phyloP scores from a whole-genome alignment of 331 rosid genomes.

The Erythrophleum ivorense region DNA sequence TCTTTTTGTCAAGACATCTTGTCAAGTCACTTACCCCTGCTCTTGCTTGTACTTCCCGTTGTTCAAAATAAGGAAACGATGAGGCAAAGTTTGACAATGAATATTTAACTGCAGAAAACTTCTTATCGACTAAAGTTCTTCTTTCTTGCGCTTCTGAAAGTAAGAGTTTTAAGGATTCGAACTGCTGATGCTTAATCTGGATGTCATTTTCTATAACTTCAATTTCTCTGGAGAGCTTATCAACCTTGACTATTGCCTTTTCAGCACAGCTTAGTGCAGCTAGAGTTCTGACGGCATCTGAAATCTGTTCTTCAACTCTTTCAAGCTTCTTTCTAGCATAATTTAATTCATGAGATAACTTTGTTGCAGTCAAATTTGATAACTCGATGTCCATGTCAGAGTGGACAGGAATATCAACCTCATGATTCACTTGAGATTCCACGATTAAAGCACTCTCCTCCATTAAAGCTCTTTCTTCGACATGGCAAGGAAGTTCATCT shows the following conservation, averaged over 20 bases:
- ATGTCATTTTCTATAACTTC: constrained; percentile 62
- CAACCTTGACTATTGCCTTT: constrained; percentile 61
- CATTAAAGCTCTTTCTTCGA: constrained; percentile 23
- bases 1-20: constrained; percentile 59
- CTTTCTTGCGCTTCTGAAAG: constrained; percentile 58
- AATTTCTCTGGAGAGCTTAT: constrained; percentile 68
- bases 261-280: constrained; percentile 63
- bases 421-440: constrained; percentile 2
- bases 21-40: constrained; percentile 52
- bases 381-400: constrained; percentile 53
- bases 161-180: constrained; percentile 57
- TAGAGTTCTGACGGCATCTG: constrained; percentile 58
- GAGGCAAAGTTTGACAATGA: constrained; percentile 67
- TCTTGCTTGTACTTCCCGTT: constrained; percentile 78
- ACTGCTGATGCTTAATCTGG: constrained; percentile 59
- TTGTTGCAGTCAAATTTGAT: constrained; percentile 36
- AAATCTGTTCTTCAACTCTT: constrained; percentile 67
- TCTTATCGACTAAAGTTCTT: constrained; percentile 55
- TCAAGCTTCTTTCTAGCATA: constrained; percentile 66
- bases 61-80: constrained; percentile 72
- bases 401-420: constrained; percentile 31
- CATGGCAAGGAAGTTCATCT: constrained; percentile 6
- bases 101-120: constrained; percentile 83
- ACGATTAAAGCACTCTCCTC: constrained; percentile 19
- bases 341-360: constrained; percentile 56